Base-by-base conservation (phyloP, 768 basidiomycete genomes). In the Macrolepiota albuminosa region DNA sequence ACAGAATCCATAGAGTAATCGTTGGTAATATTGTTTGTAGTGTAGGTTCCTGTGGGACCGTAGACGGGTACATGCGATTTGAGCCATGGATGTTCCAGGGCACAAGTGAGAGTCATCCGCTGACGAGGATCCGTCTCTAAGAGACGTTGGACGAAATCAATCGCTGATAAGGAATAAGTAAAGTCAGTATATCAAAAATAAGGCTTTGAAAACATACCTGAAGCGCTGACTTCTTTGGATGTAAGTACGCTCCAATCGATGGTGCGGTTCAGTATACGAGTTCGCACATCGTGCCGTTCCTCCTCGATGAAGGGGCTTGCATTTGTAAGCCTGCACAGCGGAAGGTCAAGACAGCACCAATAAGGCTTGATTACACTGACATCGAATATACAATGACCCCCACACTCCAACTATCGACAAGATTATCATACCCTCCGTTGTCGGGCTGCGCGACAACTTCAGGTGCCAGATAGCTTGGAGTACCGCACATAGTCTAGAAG, bases 401-500 rank as follows among this genome's bases (percentile, higher is more conserved):
- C 11, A 95, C 84, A 49, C 93, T 95, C 95, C 95, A 99, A 63
- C 92, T 93, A 69, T 99, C 97, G 53, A 98, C 97, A 21, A 89
- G 76, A 59, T 87, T 84, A 67, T 89, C 87, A 68, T 99, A 98
- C 3, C 95, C 95, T 58, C 83, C 76, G 33, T 78, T 73, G 46
- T 81, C 76, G 47, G 78, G 72, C 62, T 88, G 87, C 62, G 75
- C 76, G 52, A 98, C 89, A 36, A 99, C 93, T 66, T 98, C 95
- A 1, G 93, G 93, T 1, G 94, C 95, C 6, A 97, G 85, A 70
- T 98, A 98, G 64, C 85, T 87, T 0, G 96, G 96, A 0, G 97
- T 99, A 4, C 96, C 96, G 66, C 96, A 98, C 90, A 95, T 93
- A 0, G 95, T 96, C 85, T 91, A 67, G 16, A 57, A 29, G 37